Conservation (phyloP, 768 basidiomycete genomes). For the Phanerochaete carnosa region DNA sequence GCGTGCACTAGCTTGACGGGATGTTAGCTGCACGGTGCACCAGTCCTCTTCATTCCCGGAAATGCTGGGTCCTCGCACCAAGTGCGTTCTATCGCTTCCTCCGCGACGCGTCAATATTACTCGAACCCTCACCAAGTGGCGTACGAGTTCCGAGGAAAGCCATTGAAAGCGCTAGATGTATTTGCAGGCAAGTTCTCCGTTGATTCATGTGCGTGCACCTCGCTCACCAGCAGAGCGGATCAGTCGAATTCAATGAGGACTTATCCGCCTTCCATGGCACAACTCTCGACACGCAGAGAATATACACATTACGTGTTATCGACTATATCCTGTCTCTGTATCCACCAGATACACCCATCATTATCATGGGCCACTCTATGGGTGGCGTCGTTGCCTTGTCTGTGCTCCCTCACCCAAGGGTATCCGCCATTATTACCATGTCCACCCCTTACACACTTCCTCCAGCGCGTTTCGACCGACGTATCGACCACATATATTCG, state of each 20-base stretch:
- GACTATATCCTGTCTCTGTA: slow-evolving; percentile 79
- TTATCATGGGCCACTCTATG: slow-evolving; percentile 95
- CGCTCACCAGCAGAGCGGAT: neutral
- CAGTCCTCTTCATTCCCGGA: slow-evolving; percentile 96
- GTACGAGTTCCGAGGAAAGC: slow-evolving; percentile 45
- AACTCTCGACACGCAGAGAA: slow-evolving; percentile 79
- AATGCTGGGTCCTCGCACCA: slow-evolving; percentile 96
- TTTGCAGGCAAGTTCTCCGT: slow-evolving; percentile 62
- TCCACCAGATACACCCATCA: slow-evolving; percentile 55
- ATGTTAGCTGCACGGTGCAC: slow-evolving; percentile 47
- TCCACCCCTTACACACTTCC: slow-evolving; percentile 88
- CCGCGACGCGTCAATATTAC: slow-evolving; percentile 79
- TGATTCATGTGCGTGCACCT: neutral
- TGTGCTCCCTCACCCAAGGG: slow-evolving; percentile 61
- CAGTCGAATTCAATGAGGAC: slow-evolving; percentile 97
- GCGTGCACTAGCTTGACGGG: slow-evolving; percentile 1
- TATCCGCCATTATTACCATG: slow-evolving; percentile 90
- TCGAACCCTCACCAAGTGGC: slow-evolving; percentile 54
- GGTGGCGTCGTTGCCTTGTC: slow-evolving; percentile 89
- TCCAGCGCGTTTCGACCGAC: slow-evolving; percentile 82
- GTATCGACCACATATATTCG: slow-evolving; percentile 73
- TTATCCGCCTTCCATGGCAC: slow-evolving; percentile 92
- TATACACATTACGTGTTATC: slow-evolving; percentile 70
- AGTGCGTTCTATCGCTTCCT: slow-evolving; percentile 92
- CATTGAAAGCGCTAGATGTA: slow-evolving; percentile 68